A percentile compares a stretch with the other conserved stretches of the same genome.
Evolutionary conservation across 2,329 filamentous ascomycete species (phyloP).

Genomic region (Aspergillus niger): DNA sequence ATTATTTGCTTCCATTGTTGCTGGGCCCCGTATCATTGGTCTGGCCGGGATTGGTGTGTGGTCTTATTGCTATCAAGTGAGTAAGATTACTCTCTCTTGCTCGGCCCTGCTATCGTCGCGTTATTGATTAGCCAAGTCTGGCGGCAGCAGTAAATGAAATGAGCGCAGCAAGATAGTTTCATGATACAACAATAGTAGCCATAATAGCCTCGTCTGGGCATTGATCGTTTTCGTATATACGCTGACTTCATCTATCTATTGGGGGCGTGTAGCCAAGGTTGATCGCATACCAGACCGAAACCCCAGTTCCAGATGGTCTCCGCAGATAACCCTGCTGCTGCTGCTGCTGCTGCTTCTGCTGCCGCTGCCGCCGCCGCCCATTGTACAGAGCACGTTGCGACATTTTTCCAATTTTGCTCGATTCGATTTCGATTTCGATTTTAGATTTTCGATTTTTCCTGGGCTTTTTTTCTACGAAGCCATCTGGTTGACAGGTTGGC

Average conservation of each 20-base stretch:
- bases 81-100: neutral
- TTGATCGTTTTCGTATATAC: neutral
- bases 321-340: too few species aligned
- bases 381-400: neutral
- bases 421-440: slow-evolving; percentile 6
- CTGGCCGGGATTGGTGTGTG: neutral
- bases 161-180: neutral
- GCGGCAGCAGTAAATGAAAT: neutral
- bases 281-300: too few species aligned
- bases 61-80: slow-evolving; percentile 1
- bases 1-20: neutral
- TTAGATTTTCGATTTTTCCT: neutral
- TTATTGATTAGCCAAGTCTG: neutral
- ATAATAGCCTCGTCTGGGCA: neutral
- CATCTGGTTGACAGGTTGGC: slow-evolving; percentile 16
- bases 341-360: too few species aligned
- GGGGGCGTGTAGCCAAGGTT: neutral
- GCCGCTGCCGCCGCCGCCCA: too few species aligned
- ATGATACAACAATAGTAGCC: neutral
- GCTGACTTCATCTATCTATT: neutral
- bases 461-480: slow-evolving; percentile 6
- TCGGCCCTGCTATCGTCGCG: neutral
- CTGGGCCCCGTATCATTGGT: slow-evolving; percentile 2
- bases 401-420: slow-evolving; percentile 3
- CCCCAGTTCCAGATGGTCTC: too few species aligned